Evolutionary conservation across 139 green algal species (phyloP).

Genomic region (Chlamydomonas sphaeroides): DNA sequence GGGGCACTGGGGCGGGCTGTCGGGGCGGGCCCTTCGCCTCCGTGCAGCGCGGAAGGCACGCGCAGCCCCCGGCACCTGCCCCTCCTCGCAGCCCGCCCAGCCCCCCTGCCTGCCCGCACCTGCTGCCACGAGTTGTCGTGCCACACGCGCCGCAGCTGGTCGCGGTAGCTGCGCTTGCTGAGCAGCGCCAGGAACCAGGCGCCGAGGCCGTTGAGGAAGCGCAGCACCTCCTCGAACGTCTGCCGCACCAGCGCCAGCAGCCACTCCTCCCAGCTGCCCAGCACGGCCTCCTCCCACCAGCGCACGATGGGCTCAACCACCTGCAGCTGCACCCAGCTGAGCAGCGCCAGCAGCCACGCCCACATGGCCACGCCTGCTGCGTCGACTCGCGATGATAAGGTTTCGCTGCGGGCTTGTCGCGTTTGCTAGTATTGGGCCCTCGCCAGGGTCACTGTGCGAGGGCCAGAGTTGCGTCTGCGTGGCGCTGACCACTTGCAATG

Average conservation of each 20-base stretch:
- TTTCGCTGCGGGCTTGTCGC: no score
- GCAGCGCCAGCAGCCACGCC: not conserved
- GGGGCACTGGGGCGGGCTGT: no score
- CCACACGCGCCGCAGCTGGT: conserved; percentile 40
- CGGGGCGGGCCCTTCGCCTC: no score
- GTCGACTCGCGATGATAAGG: no score
- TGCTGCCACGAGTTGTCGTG: conserved; percentile 52
- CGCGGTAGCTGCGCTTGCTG: conserved; percentile 42
- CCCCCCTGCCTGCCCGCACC: no score
- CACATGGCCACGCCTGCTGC: not conserved
- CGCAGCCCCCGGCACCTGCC: no score
- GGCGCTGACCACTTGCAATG: no score
- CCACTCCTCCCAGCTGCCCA: conserved; percentile 46
- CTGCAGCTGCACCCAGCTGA: conserved; percentile 16
- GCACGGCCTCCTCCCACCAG: conserved; percentile 48
- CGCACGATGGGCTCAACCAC: conserved; percentile 40
- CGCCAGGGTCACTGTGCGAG: no score
- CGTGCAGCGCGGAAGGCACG: no score
- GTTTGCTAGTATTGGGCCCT: no score
- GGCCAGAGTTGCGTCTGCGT: no score
- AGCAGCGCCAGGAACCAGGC: conserved; percentile 49
- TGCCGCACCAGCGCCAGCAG: conserved; percentile 42
- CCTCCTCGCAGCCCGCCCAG: no score
- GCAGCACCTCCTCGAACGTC: conserved; percentile 42
- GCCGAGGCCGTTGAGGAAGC: conserved; percentile 38